These are phyloP conservation scores for Malus domestica DNA, from an alignment of 306 rosid genomes.

Conservation along the genomic window ASM211411v1 NC_041791.1:33626001-33626500, in stretches of 20 bases:
- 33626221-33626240: too few species aligned
- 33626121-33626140: not conserved
- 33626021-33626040: not conserved
- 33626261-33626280: not conserved
- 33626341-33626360: conserved; percentile 1
- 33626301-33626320: conserved; percentile 76
- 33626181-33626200: not conserved
- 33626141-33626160: conserved; percentile 39
- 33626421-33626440: not conserved
- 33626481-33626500: conserved; percentile 67
- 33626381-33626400: not conserved
- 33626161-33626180: not conserved
- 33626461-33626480: not conserved
- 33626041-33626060: not conserved
- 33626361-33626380: conserved; percentile 46
- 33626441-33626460: not conserved
- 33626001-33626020: not conserved
- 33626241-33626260: too few species aligned
- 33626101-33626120: conserved; percentile 33
- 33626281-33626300: conserved; percentile 19
- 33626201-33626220: not conserved
- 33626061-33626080: conserved; percentile 47
- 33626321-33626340: conserved; percentile 49
- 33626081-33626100: conserved; percentile 50
- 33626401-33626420: not conserved